Evolutionary conservation across 805 yeast species (phyloP), one percentile per base, ranked within the genome.

Genomic region (Candida loeiensis): DNA sequence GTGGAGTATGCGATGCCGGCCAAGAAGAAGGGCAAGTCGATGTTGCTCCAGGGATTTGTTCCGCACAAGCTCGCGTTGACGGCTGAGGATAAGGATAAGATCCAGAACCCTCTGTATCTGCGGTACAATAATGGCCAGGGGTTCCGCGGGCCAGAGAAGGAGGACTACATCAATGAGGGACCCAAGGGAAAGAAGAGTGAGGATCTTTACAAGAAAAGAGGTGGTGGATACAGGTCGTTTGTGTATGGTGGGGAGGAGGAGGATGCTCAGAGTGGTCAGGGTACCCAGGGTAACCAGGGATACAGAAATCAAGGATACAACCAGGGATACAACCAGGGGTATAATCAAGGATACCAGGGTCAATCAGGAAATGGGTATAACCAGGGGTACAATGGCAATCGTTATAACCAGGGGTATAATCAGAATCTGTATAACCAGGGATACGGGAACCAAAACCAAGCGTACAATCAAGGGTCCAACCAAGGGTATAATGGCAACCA

Each of bases 21-120:
- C 2, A 67, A 73, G 44, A 66, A 65, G 27, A 69, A 62, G 11
- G 82, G 88, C 22, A 93, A 91, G 56, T 83, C 95, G 1, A 85
- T 93, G 84, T 66, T 91, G 16, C 60, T 91, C 47, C 84, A 81
- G 34, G 97, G 97, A 0, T 87, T 69, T 54, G 77, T 79, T 44
- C 74, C 88, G 4, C 82, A 80, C 44, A 63, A 64, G 25, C 69
- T 71, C 14, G 80, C 81, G 6, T 65, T 91, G 34, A 78, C 79
- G 4, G 17, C 28, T 7, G 28, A 34, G 20, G 33, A 30, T 14
- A 77, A 75, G 28, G 82, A 81, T 35, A 97, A 90, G 37, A 40
- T 45, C 51, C 33, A 30, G 14, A 30, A 30, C n/a, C 33, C 33
- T 8, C 33, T 30, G 33, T 30, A 30, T 16, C 33, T 30, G 33